These are phyloP conservation scores for Codiaeum variegatum DNA, from an alignment of 441 rosid genomes.

Conservation along the genomic window DNA sequence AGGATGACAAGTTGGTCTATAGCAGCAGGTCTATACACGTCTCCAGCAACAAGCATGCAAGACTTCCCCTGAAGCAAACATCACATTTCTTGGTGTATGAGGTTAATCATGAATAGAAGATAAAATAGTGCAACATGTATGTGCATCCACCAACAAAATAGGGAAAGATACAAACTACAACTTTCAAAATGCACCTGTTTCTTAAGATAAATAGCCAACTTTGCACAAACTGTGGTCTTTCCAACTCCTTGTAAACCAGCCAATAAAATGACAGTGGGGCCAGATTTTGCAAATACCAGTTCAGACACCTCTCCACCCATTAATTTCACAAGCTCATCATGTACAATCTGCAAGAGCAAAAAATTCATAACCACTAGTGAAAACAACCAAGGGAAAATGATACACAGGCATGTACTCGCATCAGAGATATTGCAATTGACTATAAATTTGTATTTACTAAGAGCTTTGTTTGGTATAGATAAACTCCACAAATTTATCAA, in stretches of 20 bases:
- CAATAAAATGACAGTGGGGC: slow-evolving; percentile 81
- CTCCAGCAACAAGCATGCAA: slow-evolving; percentile 97
- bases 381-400: slow-evolving; percentile 1
- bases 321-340: slow-evolving; percentile 84
- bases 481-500: no score
- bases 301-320: slow-evolving; percentile 99
- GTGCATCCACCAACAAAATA: not conserved
- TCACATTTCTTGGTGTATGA: slow-evolving; percentile 8
- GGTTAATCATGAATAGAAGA: slow-evolving; percentile 4
- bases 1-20: slow-evolving; percentile 94
- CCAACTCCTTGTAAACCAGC: slow-evolving; percentile 99
- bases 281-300: slow-evolving; percentile 74
- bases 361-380: not conserved
- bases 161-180: not conserved
- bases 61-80: slow-evolving; percentile 62
- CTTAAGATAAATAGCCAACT: slow-evolving; percentile 90
- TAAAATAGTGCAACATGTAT: not conserved
- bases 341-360: slow-evolving; percentile 56
- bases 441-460: not conserved
- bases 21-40: slow-evolving; percentile 98
- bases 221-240: slow-evolving; percentile 93
- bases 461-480: not conserved
- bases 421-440: not conserved
- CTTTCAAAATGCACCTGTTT: slow-evolving; percentile 57
- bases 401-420: not conserved